Base-by-base conservation (phyloP, 73 alveolate species). In the Stentor roeselii region DNA sequence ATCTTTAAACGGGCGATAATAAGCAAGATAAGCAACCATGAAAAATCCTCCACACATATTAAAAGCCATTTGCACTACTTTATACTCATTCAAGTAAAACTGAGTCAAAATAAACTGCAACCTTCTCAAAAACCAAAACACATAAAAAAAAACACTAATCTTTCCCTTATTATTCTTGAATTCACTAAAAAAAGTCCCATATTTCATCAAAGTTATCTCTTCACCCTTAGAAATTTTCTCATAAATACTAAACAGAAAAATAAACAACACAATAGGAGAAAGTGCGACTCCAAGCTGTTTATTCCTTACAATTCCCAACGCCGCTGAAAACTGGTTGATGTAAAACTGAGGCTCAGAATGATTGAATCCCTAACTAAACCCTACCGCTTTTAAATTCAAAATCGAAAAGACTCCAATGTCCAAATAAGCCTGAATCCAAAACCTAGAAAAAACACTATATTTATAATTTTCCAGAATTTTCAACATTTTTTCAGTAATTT, bases 161-260 rank as follows among this genome's bases (percentile, higher is more conserved):
- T 27, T 27, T 34, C 80, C 80, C 34, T 67, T 67, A 67, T 67
- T 67, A n/a, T 30, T n/a, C 41, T 67, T 67, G 41, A 67, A 67
- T 2, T 67, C 80, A 32, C 21, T 27, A 34, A 27, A 67, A 1
- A 67, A 2, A 11, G 50, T 27, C 2, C 80, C 80, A 67, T 27
- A 67, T 67, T 67, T 67, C 37, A 27, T 67, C 21, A 27, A 21
- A 0, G 27, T 30, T 30, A 21, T 34, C 1, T 67, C 37, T 30
- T 21, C 80, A 67, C 11, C 34, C 34, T 1, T 30, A 2, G 1
- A 21, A 21, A 67, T 14, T 1, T 67, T 67, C 2, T 67, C 37
- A n/a, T n/a, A 21, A 50, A 11, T 11, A 50, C 21, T 50, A 50
- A 11, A 50, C 6, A 21, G 21, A 50, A 21, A 50, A 50, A 50